phyloP scores from a whole-genome alignment of 2,329 filamentous ascomycete genomes.

The Rutstroemia sp. region DNA sequence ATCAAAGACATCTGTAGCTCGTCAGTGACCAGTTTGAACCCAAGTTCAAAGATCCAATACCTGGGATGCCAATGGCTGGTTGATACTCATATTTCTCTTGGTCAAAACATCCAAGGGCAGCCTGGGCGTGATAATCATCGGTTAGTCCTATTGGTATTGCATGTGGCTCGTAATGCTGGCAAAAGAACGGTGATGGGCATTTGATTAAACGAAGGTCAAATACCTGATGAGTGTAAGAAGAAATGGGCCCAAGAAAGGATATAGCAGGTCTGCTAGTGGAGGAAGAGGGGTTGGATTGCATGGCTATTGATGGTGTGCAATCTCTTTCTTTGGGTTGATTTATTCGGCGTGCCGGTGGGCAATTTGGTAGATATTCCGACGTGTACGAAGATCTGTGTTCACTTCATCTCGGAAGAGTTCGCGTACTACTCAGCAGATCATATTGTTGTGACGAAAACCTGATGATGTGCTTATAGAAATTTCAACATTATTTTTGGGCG shows the following conservation, averaged over 20 bases:
- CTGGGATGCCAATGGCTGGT: slow-evolving; percentile 14
- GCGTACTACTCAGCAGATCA: slow-evolving; percentile 7
- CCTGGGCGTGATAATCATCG: slow-evolving; percentile 34
- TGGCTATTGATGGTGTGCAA: not conserved
- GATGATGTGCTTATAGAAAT: not conserved
- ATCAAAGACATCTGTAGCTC: slow-evolving; percentile 66
- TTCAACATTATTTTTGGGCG: slow-evolving; percentile 4
- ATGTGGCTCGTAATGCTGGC: slow-evolving; percentile 8
- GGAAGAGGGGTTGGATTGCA: slow-evolving; percentile 6
- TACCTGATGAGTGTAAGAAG: slow-evolving; percentile 66
- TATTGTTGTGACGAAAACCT: not conserved
- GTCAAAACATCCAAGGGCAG: slow-evolving; percentile 45
- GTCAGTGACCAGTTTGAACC: not conserved
- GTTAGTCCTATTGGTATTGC: slow-evolving; percentile 19
- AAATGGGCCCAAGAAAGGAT: slow-evolving; percentile 55
- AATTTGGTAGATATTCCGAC: not conserved
- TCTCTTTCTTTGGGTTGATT: slow-evolving; percentile 1
- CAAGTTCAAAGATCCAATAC: slow-evolving; percentile 9
- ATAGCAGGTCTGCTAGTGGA: slow-evolving; percentile 28
- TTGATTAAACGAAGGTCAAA: slow-evolving; percentile 15
- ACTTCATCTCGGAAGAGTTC: slow-evolving; percentile 7
- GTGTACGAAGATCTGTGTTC: not conserved
- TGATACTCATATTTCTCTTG: slow-evolving; percentile 14
- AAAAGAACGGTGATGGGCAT: slow-evolving; percentile 7
- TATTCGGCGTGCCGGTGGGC: not conserved